Conservation (phyloP, 192 early-diverging fungal genomes). For the Mortierella hygrophila region DNA sequence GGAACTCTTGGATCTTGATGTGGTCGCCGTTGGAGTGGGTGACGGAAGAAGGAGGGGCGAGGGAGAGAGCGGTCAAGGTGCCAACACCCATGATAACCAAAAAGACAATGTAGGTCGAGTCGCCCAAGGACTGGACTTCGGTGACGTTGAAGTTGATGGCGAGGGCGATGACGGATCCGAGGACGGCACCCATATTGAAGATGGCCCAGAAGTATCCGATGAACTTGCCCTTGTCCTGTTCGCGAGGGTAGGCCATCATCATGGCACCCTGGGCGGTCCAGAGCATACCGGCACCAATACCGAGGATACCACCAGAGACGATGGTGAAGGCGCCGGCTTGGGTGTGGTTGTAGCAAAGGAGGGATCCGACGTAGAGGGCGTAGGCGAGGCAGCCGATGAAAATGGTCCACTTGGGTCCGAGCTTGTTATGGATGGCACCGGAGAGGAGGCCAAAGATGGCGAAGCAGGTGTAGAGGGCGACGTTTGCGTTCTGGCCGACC, state of each 20-base stretch:
- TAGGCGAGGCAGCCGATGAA: slow-evolving; percentile 76
- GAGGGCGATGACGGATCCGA: slow-evolving; percentile 83
- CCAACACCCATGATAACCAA: slow-evolving; percentile 77
- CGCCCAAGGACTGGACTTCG: slow-evolving; percentile 62
- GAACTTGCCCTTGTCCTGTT: slow-evolving; percentile 84
- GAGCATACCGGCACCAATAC: slow-evolving; percentile 82
- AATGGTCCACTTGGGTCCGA: slow-evolving; percentile 79
- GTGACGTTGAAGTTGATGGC: slow-evolving; percentile 74
- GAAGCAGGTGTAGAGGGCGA: slow-evolving; percentile 84
- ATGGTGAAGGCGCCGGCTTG: slow-evolving; percentile 73
- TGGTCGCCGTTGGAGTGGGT: slow-evolving; percentile 76
- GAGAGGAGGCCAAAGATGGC: slow-evolving; percentile 82
- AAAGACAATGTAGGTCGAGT: slow-evolving; percentile 83
- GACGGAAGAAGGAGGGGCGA: slow-evolving; percentile 71
- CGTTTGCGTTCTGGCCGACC: slow-evolving; percentile 79
- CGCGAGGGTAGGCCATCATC: slow-evolving; percentile 88
- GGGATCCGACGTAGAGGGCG: slow-evolving; percentile 85
- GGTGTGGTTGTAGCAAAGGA: slow-evolving; percentile 76
- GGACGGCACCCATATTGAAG: slow-evolving; percentile 84
- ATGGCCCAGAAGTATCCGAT: slow-evolving; percentile 92
- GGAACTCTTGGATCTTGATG: slow-evolving; percentile 77
- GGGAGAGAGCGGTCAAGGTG: slow-evolving; percentile 65
- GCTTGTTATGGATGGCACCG: slow-evolving; percentile 83
- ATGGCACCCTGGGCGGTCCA: slow-evolving; percentile 86
- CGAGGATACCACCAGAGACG: slow-evolving; percentile 82